Conservation (phyloP, 345 rosid genomes). For the Populus davidiana region DNA sequence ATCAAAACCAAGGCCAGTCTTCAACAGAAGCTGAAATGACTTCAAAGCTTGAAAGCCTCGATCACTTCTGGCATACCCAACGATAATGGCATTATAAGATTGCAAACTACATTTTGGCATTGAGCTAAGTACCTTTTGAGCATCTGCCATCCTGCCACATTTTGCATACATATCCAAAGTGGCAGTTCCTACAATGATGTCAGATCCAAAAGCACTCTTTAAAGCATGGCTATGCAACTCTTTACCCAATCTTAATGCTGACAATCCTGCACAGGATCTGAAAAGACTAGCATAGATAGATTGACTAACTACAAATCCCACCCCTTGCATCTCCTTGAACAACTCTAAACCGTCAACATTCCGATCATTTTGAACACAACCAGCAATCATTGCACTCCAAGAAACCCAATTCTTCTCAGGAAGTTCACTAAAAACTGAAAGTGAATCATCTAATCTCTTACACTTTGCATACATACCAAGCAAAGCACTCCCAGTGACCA, state of each 20-base stretch:
- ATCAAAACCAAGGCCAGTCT: conserved; percentile 61
- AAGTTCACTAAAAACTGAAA: conserved; percentile 53
- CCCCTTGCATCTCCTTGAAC: conserved; percentile 69
- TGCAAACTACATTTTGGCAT: conserved; percentile 60
- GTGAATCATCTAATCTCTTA: conserved; percentile 50
- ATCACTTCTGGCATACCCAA: conserved; percentile 59
- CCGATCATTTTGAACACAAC: conserved; percentile 64
- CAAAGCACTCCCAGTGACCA: conserved; percentile 72
- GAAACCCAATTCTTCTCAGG: conserved; percentile 68
- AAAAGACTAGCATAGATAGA: conserved; percentile 85
- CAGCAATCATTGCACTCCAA: conserved; percentile 87
- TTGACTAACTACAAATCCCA: conserved; percentile 55
- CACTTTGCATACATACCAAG: conserved; percentile 92
- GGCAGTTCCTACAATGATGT: conserved; percentile 78
- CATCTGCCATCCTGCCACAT: conserved; percentile 59
- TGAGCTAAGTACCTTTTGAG: conserved; percentile 62
- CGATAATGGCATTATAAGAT: conserved; percentile 78
- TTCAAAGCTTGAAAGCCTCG: conserved; percentile 59
- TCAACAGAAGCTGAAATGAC: conserved; percentile 49
- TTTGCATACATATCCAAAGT: conserved; percentile 92
- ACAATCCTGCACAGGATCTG: conserved; percentile 68
- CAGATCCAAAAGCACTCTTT: conserved; percentile 55
- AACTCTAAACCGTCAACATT: conserved; percentile 47
- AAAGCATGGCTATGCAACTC: conserved; percentile 87
- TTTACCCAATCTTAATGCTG: conserved; percentile 50